These are phyloP conservation scores for Cunninghamia lanceolata DNA, from an alignment of 75 land plant species.

Conservation along the genomic window DNA sequence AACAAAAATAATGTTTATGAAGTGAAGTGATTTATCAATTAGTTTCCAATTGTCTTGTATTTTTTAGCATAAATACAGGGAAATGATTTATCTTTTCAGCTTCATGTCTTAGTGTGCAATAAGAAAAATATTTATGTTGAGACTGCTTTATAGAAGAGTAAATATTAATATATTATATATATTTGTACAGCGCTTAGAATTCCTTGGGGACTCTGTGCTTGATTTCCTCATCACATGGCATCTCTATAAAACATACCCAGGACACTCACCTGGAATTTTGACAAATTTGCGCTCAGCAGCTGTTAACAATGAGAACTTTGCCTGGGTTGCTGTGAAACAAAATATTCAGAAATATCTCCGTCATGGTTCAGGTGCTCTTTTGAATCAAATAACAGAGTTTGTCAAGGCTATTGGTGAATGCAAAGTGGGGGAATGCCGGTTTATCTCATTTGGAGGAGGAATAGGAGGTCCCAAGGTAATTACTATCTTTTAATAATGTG, in stretches of 20 bases:
- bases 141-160: neutral
- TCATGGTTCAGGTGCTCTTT: conserved; percentile 45
- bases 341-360: conserved; percentile 38
- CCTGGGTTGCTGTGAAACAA: conserved; percentile 46
- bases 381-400: conserved; percentile 35
- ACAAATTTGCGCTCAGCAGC: conserved; percentile 52
- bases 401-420: conserved; percentile 18
- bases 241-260: conserved; percentile 33
- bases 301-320: conserved; percentile 51
- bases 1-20: neutral
- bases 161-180: neutral
- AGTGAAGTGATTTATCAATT: neutral
- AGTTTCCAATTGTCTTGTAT: neutral
- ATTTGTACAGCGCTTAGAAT: conserved; percentile 46
- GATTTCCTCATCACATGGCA: conserved; percentile 44
- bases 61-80: neutral
- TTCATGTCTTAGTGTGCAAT: neutral
- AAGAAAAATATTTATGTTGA: neutral
- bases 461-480: conserved; percentile 36
- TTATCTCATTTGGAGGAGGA: conserved; percentile 34
- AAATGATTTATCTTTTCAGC: neutral
- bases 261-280: conserved; percentile 34
- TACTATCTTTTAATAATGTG: neutral
- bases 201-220: conserved; percentile 52
- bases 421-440: conserved; percentile 12